Evolutionary conservation across 768 basidiomycete species (phyloP).

Genomic region (Lyophyllum shimeji): DNA sequence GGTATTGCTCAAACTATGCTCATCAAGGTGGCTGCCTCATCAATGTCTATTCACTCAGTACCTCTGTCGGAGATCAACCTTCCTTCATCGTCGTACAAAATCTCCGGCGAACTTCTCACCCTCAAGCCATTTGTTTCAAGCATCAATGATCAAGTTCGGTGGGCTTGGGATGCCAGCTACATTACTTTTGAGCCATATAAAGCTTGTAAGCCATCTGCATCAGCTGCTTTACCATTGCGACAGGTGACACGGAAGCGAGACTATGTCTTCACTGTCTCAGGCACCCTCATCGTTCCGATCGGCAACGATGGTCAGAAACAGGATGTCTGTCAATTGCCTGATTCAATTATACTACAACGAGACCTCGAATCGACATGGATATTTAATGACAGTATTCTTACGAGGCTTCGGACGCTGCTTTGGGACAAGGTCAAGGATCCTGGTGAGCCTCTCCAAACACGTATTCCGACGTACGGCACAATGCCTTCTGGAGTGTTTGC

Average conservation of each 20-base stretch:
- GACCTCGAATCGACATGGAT: not conserved
- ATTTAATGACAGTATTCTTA: not conserved
- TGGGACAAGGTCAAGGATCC: not conserved
- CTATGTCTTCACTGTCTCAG: not conserved
- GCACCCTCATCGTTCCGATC: not conserved
- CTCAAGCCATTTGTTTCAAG: constrained; percentile 3
- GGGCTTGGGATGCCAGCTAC: constrained; percentile 16
- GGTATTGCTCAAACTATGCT: constrained; percentile 10
- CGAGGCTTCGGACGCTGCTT: not conserved
- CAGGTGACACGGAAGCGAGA: not conserved
- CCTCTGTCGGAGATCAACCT: constrained; percentile 12
- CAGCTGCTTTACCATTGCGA: not conserved
- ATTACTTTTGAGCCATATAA: constrained; percentile 12
- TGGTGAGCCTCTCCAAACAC: not conserved
- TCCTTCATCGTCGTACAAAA: constrained; percentile 11
- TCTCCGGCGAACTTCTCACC: constrained; percentile 17
- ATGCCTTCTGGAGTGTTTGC: not conserved
- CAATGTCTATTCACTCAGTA: constrained; percentile 4
- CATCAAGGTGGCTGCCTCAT: constrained; percentile 2
- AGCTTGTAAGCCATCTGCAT: not conserved
- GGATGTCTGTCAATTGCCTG: not conserved
- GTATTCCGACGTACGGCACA: not conserved
- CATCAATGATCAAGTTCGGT: not conserved
- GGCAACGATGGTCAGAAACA: not conserved
- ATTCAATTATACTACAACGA: not conserved